phyloP scores from a whole-genome alignment of 1,284 basidiomycete genomes.

The Heterobasidion parviporum region DNA sequence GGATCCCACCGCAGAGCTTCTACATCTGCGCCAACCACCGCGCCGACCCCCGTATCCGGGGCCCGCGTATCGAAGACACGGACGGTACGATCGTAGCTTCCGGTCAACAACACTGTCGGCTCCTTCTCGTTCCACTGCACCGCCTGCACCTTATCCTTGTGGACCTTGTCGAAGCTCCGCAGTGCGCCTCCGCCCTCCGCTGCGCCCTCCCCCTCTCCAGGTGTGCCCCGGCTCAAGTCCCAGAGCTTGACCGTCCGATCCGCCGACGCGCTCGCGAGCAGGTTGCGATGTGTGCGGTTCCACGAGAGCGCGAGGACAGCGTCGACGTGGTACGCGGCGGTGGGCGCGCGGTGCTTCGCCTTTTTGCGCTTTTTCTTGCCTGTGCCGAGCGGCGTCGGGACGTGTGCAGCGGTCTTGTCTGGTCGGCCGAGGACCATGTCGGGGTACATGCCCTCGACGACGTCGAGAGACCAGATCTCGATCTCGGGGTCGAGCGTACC shows the following conservation, averaged over 20 bases:
- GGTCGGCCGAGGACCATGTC: conserved; percentile 86
- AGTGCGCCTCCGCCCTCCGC: conserved; percentile 56
- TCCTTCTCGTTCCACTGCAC: conserved; percentile 93
- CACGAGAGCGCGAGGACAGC: conserved; percentile 89
- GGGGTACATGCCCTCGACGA: conserved; percentile 92
- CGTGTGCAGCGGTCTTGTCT: conserved; percentile 76
- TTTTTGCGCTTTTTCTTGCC: conserved; percentile 96
- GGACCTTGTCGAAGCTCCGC: conserved; percentile 75
- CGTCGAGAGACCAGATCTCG: conserved; percentile 96
- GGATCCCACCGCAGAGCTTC: conserved; percentile 96
- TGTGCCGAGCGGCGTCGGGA: conserved; percentile 70
- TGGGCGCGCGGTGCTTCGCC: conserved; percentile 61
- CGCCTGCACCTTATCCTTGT: conserved; percentile 96
- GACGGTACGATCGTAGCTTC: conserved; percentile 91
- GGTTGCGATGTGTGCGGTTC: conserved; percentile 85
- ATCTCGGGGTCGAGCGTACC: conserved; percentile 98
- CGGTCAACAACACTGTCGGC: conserved; percentile 85
- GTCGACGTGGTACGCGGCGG: conserved; percentile 82
- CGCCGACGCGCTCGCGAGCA: conserved; percentile 89
- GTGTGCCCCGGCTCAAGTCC: conserved; percentile 74
- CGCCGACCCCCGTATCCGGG: conserved; percentile 72
- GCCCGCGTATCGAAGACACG: conserved; percentile 89
- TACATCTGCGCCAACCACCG: conserved; percentile 81
- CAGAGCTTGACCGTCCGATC: conserved; percentile 96
- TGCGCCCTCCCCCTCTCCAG: background rate